A percentile compares a stretch with the other conserved stretches of the same genome.
Conservation (phyloP, 495 filamentous ascomycete genomes). For the Usnea hakonensis region DNA sequence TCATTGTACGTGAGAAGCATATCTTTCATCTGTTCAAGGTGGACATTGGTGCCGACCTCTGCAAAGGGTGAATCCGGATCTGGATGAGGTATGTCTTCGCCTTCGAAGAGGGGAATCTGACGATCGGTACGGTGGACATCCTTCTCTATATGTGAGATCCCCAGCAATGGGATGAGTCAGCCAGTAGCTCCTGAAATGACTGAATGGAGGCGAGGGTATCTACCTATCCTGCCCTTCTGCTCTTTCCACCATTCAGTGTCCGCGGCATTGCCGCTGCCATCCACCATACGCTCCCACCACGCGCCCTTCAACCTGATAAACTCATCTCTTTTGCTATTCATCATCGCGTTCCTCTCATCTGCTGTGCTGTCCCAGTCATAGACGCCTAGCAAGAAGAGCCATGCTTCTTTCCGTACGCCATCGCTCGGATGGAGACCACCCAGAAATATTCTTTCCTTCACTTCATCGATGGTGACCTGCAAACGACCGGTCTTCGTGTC, state of each 20-base stretch:
- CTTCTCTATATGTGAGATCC: conserved; percentile 63
- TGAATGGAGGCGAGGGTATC: conserved; percentile 21
- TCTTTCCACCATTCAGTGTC: conserved; percentile 93
- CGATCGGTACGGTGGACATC: conserved; percentile 97
- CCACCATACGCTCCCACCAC: conserved; percentile 94
- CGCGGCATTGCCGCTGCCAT: conserved; percentile 64
- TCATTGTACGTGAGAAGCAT: conserved; percentile 99
- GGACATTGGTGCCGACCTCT: conserved; percentile 85
- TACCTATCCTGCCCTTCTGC: conserved; percentile 89
- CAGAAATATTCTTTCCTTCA: conserved; percentile 94
- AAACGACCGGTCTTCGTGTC: conserved; percentile 64
- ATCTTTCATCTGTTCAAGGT: conserved; percentile 97
- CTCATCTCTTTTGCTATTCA: conserved; percentile 82
- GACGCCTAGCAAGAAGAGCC: conserved; percentile 88
- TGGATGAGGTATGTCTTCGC: conserved; percentile 96
- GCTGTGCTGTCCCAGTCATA: conserved; percentile 80
- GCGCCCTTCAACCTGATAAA: conserved; percentile 88
- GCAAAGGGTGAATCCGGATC: conserved; percentile 95
- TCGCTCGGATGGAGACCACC: conserved; percentile 85
- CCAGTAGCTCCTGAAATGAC: conserved; percentile 3
- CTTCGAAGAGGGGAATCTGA: conserved; percentile 83
- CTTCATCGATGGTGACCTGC: conserved; percentile 74
- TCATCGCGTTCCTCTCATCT: conserved; percentile 70
- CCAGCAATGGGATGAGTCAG: conserved; percentile 42
- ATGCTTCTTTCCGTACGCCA: conserved; percentile 89